Base-by-base conservation (phyloP, 371 early-diverging fungal genomes). In the Saksenaea oblongispora region DNA sequence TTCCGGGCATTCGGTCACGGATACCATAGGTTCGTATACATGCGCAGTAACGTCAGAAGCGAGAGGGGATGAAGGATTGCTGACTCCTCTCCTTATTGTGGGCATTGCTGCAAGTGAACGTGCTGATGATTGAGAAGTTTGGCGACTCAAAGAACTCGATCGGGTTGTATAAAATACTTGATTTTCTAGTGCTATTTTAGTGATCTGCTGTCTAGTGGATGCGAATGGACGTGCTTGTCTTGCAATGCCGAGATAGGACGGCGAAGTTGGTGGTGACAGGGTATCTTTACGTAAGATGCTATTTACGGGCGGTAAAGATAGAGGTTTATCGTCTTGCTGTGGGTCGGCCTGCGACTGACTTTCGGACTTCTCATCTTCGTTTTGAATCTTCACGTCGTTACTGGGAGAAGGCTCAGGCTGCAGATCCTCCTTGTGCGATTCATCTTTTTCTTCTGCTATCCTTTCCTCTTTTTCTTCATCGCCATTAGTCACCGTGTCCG, bases 141-240 rank as follows among this genome's bases (percentile, higher is more conserved):
- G 55, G 22, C 76, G 71, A 31, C 69, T 70, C 17, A 76, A 39
- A 5, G 76, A 73, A 54, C 73, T 76, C 15, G 76, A 66, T 15
- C 76, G 56, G 5, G 73, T 68, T 1, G 76, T 73, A 36, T 65
- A 69, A n/a, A 69, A 8, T 5, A 64, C 58, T 4, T 44, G 37
- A 15, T 64, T 53, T 15, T 62, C 63, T 9, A 62, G 17, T 28
- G 63, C 37, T n/a, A 55, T 42, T 37, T 61, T 59, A 53, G 37
- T 71, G 62, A n/a, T 72, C 69, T 24, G 41, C 26, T 58, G 41
- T 13, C 42, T 58, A 39, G 24, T 15, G 26, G 24, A n/a, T 58
- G 47, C 47, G 22, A 47, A 47, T 47, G 47, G 47, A 10, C 24
- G 47, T 15, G 24, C 24, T 47, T n/a, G n/a, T 22, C 22, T 15